Evolutionary conservation across 2,329 filamentous ascomycete species (phyloP), one percentile per base, ranked within the genome.

Genomic region (Trichoderma sp.): DNA sequence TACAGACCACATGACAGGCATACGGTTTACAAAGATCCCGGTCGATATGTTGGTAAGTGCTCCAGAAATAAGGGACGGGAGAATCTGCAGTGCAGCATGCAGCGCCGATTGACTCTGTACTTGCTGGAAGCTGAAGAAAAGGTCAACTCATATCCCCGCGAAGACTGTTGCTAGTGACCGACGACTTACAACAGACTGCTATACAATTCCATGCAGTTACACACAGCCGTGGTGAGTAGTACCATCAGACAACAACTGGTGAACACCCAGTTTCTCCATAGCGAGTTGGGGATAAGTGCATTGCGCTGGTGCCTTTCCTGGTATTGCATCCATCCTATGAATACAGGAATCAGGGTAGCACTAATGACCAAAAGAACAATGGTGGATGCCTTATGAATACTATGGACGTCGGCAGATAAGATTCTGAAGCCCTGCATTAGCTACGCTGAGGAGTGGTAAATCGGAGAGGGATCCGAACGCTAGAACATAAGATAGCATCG

Each of bases 201-300:
- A 63, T 85, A 86, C 0, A 84, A 78, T 74, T 88, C 86, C 74
- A 86, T 81, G 0, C 80, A 80, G 61, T 86, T 85, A 6, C 85
- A 72, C 0, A 85, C 83, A 0, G 82, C 85, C 71, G 80, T 84
- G 0, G 85, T 82, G 4, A 88, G 73, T 5, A 85, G 76, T 1
- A 88, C 81, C 5, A 82, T 86, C 4, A 85, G 74, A 75, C 89
- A 91, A 24, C 89, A 85, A 30, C 80, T 83, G 0, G 86, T 85
- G 75, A 91, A 91, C 3, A 85, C 79, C 0, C 79, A 77, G 58
- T 88, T 90, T n/a, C 80, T 83, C 89, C 89, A 91, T 0, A 91
- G 79, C 0, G 84, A 85, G 76, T 91, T 91, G 0, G 89, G 89
- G 26, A 91, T 90, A 8, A 91, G 77, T 0, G 88, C 88, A 14